Conservation (phyloP, 2,329 filamentous ascomycete species). For the Daldinia sp. region DNA sequence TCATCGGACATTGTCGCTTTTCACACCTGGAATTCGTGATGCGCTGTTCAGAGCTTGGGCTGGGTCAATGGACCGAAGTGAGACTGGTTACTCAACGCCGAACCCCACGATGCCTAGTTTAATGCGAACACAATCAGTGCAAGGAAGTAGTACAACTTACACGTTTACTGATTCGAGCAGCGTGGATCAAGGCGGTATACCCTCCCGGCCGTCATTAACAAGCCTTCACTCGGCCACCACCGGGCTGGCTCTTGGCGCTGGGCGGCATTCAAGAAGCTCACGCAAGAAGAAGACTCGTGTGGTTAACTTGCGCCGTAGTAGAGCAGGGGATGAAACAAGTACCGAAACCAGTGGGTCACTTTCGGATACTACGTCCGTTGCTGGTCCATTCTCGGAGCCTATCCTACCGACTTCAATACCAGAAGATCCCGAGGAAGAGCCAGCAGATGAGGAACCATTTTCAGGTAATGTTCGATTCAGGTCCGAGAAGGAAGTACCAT, state of each 20-base stretch:
- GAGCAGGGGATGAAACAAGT: conserved; percentile 62
- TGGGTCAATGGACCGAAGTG: conserved; percentile 77
- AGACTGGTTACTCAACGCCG: conserved; percentile 64
- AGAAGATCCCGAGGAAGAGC: conserved; percentile 69
- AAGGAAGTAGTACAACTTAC: conserved; percentile 71
- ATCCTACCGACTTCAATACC: conserved; percentile 67
- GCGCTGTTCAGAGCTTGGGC: conserved; percentile 95
- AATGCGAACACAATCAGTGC: conserved; percentile 72
- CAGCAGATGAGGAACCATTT: conserved; percentile 41
- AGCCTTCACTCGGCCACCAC: conserved; percentile 71
- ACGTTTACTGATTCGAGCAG: conserved; percentile 80
- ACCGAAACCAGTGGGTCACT: conserved; percentile 64
- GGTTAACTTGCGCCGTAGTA: conserved; percentile 79
- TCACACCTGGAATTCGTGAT: conserved; percentile 90
- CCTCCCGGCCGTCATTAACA: conserved; percentile 76
- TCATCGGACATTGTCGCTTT: conserved; percentile 89
- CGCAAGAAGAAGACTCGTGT: conserved; percentile 87
- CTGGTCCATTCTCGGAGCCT: conserved; percentile 71
- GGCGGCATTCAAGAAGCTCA: conserved; percentile 68
- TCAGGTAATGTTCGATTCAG: conserved; percentile 60
- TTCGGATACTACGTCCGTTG: conserved; percentile 67
- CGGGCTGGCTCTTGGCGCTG: conserved; percentile 73
- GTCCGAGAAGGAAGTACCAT: conserved; percentile 49
- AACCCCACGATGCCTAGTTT: conserved; percentile 64
- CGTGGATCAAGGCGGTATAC: conserved; percentile 69